These are phyloP conservation scores for Suhomyces atakaporum DNA, from an alignment of 1,139 yeast genomes.

Conservation along the genomic window DNA sequence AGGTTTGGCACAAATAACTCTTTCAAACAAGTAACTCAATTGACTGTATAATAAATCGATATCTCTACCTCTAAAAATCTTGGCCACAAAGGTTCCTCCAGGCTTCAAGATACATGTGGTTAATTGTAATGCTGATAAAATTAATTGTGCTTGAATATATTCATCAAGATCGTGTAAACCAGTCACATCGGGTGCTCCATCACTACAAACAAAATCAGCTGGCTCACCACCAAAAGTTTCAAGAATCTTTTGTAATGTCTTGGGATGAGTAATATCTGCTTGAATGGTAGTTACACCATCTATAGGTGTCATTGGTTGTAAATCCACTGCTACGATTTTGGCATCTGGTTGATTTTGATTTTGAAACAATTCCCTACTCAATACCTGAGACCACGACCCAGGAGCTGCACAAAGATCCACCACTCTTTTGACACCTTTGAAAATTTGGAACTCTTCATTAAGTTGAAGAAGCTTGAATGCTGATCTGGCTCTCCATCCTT, in stretches of 20 bases:
- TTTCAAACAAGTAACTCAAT: slow-evolving; percentile 77
- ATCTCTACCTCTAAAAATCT: slow-evolving; percentile 93
- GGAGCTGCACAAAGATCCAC: slow-evolving; percentile 99
- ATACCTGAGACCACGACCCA: slow-evolving; percentile 97
- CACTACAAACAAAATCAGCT: slow-evolving; percentile 95
- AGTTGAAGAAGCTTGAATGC: slow-evolving; percentile 90
- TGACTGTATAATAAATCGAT: slow-evolving; percentile 90
- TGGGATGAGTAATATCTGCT: slow-evolving; percentile 96
- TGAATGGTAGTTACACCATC: slow-evolving; percentile 85
- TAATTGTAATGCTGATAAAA: slow-evolving; percentile 84
- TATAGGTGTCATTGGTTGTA: slow-evolving; percentile 97
- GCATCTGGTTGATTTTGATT: slow-evolving; percentile 45
- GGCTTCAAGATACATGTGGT: slow-evolving; percentile 85
- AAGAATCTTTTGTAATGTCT: slow-evolving; percentile 72
- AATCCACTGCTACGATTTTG: slow-evolving; percentile 88
- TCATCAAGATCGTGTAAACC: slow-evolving; percentile 96
- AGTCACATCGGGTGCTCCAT: slow-evolving; percentile 98
- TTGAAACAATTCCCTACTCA: slow-evolving; percentile 66
- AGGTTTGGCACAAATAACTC: slow-evolving; percentile 93
- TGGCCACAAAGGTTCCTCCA: slow-evolving; percentile 94
- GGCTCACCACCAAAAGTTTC: slow-evolving; percentile 85
- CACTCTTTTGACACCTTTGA: slow-evolving; percentile 73
- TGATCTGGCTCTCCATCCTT: slow-evolving; percentile 96
- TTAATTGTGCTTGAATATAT: slow-evolving; percentile 91
- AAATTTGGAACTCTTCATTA: slow-evolving; percentile 83